Conservation (phyloP, 805 yeast genomes). For the Spathaspora passalidarum region DNA sequence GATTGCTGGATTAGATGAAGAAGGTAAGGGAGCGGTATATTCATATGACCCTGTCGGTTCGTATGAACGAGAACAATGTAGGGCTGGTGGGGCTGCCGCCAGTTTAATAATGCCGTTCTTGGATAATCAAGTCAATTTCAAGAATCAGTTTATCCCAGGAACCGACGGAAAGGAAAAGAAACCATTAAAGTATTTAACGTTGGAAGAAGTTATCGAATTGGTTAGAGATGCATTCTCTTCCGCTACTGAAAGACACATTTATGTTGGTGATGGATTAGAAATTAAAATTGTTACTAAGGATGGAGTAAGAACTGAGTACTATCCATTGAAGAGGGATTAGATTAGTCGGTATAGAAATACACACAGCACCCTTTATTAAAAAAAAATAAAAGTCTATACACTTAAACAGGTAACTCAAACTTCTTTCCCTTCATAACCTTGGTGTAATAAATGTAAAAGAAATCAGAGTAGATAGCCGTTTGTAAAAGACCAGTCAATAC, state of each 20-base stretch:
- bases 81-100: slow-evolving; percentile 98
- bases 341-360: neutral
- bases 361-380: neutral
- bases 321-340: slow-evolving; percentile 84
- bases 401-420: slow-evolving; percentile 63
- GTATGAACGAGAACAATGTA: slow-evolving; percentile 93
- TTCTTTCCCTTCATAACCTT: slow-evolving; percentile 75
- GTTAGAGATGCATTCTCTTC: slow-evolving; percentile 94
- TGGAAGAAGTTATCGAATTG: slow-evolving; percentile 82
- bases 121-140: slow-evolving; percentile 95
- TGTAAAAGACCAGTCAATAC: slow-evolving; percentile 81
- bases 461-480: slow-evolving; percentile 87
- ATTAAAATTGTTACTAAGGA: slow-evolving; percentile 88
- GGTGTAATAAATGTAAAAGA: slow-evolving; percentile 85
- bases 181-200: slow-evolving; percentile 57
- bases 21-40: slow-evolving; percentile 91
- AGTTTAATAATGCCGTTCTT: slow-evolving; percentile 94
- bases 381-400: neutral
- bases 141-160: slow-evolving; percentile 85
- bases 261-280: slow-evolving; percentile 96
- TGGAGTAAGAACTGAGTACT: slow-evolving; percentile 81
- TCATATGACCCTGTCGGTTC: slow-evolving; percentile 98
- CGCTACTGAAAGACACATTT: slow-evolving; percentile 97
- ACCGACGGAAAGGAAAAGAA: slow-evolving; percentile 65
- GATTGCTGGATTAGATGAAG: slow-evolving; percentile 87